Conservation (phyloP, 257 asterid genomes). For the Primulina eburnea region DNA sequence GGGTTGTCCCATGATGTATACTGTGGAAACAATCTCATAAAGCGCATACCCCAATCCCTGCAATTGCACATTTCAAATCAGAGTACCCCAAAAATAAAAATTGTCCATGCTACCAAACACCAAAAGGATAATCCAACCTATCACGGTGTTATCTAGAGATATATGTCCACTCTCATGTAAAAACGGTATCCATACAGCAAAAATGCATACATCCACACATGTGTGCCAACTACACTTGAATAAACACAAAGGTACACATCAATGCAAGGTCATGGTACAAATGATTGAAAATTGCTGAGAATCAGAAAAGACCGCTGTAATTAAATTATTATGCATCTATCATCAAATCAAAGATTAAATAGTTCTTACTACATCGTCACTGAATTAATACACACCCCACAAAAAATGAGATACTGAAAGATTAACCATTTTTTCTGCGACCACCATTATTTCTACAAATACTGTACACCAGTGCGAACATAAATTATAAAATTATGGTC, state of each 20-base stretch:
- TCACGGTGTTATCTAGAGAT: not conserved
- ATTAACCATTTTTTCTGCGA: not conserved
- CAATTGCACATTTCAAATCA: slow-evolving; percentile 32
- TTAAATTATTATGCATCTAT: not conserved
- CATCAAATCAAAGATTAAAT: not conserved
- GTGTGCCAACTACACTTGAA: not conserved
- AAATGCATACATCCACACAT: not conserved
- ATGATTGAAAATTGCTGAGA: not conserved
- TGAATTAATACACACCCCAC: not conserved
- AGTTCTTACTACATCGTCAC: not conserved
- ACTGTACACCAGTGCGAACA: not conserved
- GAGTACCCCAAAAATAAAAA: slow-evolving; percentile 8
- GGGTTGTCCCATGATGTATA: slow-evolving; percentile 85
- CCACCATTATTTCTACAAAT: not conserved
- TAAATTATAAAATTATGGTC: slow-evolving; percentile 22
- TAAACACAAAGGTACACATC: not conserved
- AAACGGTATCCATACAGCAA: not conserved
- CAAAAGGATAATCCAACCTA: not conserved
- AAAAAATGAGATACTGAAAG: not conserved
- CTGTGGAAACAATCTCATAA: slow-evolving; percentile 83
- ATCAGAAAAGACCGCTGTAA: not conserved
- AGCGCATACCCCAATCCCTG: slow-evolving; percentile 99
- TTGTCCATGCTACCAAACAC: not conserved
- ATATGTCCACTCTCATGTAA: not conserved
- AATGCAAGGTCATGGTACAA: not conserved